Base-by-base conservation (phyloP, 116 monocot species). In the Iris pallida region DNA sequence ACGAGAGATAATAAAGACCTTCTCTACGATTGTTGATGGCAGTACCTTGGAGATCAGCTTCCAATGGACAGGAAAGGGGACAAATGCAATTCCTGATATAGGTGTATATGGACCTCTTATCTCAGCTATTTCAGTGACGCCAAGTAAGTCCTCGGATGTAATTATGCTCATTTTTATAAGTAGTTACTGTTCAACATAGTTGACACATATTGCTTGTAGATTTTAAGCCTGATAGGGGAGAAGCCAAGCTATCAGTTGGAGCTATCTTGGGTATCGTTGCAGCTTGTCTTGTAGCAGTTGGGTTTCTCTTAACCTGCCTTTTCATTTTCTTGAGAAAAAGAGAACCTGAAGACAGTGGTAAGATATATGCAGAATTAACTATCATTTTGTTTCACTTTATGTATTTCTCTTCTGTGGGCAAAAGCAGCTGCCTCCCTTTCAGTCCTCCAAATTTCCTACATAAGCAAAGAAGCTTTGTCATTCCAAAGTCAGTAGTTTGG, bases 21-120 rank as follows among this genome's bases (percentile, higher is more conserved):
- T 82, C 53, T 14, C 44, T 48, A 45, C 74, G 12, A 4, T 7
- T 17, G 82, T 78, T 44, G 60, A 78, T 30, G 68, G 45, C 11
- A 47, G 63, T 18, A 83, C 83, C 49, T 63, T 83, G 40, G 83
- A 78, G 44, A 83, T 83, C 30, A 72, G 76, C 45, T 83, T 83
- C 12, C 68, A 72, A 5, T 83, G 83, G 83, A 45, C 55, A 68
- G 83, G 83, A n/a, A 83, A 79, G 75, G 83, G 83, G 20, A 83
- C 83, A 65, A 76, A 72, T 51, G 5, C 73, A 4, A 66, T 84
- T 42, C 84, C 84, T 44, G 1, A 60, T 0, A 49, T 66, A 43
- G 69, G 84, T 61, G 64, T 66, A 53, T 84, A 80, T 84, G 84
- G 84, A 6, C 73, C 84, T 14, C 84, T 80, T 47, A 69, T 84